These are phyloP conservation scores for Neurospora pannonica DNA, from an alignment of 495 filamentous ascomycete genomes.

Conservation along the genomic window DNA sequence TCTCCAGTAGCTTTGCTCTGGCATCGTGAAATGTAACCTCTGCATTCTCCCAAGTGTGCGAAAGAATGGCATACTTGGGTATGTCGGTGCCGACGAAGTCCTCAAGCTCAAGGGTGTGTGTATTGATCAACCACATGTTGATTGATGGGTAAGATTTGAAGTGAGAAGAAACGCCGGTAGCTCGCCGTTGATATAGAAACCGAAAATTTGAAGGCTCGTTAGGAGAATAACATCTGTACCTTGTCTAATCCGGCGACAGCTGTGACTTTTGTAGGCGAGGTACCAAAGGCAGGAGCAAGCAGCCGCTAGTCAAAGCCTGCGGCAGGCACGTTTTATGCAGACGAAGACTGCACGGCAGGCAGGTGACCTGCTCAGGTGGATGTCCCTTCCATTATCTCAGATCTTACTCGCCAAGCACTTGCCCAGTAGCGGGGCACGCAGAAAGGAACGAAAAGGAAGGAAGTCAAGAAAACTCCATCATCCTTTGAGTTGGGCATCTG, in stretches of 20 bases:
- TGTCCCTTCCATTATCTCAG: neutral
- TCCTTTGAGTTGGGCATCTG: neutral
- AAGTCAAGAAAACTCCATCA: neutral
- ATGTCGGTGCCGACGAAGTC: conserved; percentile 18
- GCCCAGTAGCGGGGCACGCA: neutral
- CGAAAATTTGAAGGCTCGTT: neutral
- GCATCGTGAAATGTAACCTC: conserved; percentile 22
- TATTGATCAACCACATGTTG: conserved; percentile 31
- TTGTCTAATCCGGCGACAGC: neutral
- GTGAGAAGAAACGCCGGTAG: neutral
- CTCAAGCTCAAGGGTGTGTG: conserved; percentile 23
- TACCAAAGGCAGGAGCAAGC: neutral
- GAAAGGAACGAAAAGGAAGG: neutral
- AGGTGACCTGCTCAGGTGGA: neutral
- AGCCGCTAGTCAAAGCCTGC: neutral
- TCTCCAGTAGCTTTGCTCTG: neutral
- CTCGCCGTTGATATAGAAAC: neutral
- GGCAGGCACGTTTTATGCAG: neutral
- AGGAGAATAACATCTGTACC: neutral
- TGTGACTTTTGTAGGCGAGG: neutral
- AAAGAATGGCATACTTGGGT: conserved; percentile 35
- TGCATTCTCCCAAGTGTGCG: conserved; percentile 32
- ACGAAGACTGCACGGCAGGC: neutral
- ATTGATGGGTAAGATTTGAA: neutral
- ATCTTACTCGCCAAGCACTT: neutral